Conservation (phyloP, 2,329 filamentous ascomycete genomes). For the Emergomyces orientalis region DNA sequence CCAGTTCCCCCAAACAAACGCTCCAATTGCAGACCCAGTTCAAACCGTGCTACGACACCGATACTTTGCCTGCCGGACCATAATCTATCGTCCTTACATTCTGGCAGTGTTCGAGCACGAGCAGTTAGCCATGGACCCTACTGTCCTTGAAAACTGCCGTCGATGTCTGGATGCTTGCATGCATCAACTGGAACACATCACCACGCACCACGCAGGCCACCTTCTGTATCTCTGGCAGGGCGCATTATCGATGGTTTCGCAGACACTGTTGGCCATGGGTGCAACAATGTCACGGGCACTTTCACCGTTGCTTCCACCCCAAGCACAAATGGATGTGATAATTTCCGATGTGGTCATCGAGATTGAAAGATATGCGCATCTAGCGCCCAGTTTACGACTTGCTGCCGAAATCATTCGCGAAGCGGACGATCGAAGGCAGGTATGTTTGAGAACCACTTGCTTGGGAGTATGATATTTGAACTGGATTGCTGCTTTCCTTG, state of each 20-base stretch:
- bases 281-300: constrained; percentile 67
- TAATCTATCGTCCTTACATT: constrained; percentile 78
- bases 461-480: constrained; percentile 9
- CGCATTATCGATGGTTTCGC: too few species aligned
- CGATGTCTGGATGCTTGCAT: too few species aligned
- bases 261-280: too few species aligned
- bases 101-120: constrained; percentile 71
- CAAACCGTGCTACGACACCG: constrained; percentile 70
- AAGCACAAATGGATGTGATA: constrained; percentile 57
- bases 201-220: too few species aligned
- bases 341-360: constrained; percentile 69
- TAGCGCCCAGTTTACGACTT: constrained; percentile 66
- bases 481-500: too few species aligned
- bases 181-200: too few species aligned
- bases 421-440: constrained; percentile 61
- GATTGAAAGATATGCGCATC: constrained; percentile 61
- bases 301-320: constrained; percentile 52
- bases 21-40: constrained; percentile 60
- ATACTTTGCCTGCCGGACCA: constrained; percentile 77
- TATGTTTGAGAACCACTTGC: constrained; percentile 20
- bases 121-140: constrained; percentile 58
- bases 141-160: constrained; percentile 61
- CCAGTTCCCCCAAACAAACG: constrained; percentile 64
- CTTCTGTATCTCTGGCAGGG: too few species aligned
- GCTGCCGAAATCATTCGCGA: constrained; percentile 75